phyloP scores from a whole-genome alignment of 306 rosid genomes.

The Inga oerstediana region DNA sequence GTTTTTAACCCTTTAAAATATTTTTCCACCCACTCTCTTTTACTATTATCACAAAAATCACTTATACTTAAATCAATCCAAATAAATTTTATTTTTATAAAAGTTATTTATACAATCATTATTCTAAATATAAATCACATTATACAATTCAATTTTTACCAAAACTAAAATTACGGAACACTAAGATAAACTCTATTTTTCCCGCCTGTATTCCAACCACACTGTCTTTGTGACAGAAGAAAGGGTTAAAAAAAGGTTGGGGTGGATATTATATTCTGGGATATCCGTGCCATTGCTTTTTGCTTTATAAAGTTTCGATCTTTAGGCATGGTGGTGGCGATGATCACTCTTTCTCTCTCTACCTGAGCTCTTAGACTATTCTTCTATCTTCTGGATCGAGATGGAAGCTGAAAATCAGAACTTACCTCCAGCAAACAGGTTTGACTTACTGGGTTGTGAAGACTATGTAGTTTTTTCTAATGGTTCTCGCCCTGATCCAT shows the following conservation, averaged over 20 bases:
- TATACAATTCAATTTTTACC: too few relatives aligned
- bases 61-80: too few relatives aligned
- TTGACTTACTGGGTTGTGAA: constrained; percentile 23
- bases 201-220: too few relatives aligned
- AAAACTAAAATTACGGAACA: too few relatives aligned
- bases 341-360: background rate
- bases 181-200: too few relatives aligned
- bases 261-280: constrained; percentile 36
- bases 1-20: too few relatives aligned
- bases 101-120: too few relatives aligned
- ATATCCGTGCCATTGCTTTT: constrained; percentile 31
- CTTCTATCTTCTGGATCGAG: constrained; percentile 31
- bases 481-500: constrained; percentile 7
- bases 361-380: background rate
- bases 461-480: background rate
- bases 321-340: background rate
- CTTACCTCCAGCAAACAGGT: constrained; percentile 58
- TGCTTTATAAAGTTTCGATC: constrained; percentile 23
- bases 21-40: too few relatives aligned
- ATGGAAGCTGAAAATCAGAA: constrained; percentile 37
- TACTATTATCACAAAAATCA: too few relatives aligned
- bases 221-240: background rate
- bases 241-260: background rate
- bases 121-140: too few relatives aligned
- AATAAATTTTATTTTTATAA: too few relatives aligned